Base-by-base conservation (phyloP, 192 early-diverging fungal species). In the Entomortierella beljakovae region DNA sequence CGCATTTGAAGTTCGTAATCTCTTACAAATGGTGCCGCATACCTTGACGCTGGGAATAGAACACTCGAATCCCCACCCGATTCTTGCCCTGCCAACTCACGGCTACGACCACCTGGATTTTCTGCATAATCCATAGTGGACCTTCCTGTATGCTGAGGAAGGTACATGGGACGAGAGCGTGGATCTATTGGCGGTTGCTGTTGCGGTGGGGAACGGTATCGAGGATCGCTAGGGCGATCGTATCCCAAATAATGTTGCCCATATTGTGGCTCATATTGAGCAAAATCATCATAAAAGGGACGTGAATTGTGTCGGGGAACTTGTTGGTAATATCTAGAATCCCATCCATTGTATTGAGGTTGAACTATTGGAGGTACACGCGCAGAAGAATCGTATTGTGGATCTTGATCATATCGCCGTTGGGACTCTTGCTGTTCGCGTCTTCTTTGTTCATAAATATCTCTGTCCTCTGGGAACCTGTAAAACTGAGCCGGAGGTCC, bases 1-100 rank as follows among this genome's bases (percentile, higher is more conserved):
- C 75, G 34, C 25, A 65, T 61, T 31, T 70, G 75, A 33, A 68
- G 43, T 38, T 79, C 75, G 35, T 79, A 79, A 25, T 79, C 75
- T 25, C 75, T 49, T 31, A 79, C n/a, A 43, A 70, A 79, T 1
- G 75, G 75, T 5, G 75, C 75, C 22, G 75, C 75, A 54, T 79
- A 79, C 10, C 75, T 61, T 1, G 75, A 79, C 18, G 68, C 75
- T 4, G 75, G 75, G 53, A 70, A 79, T 25, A 79, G 52, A 2
- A 4, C 61, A 6, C 25, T 48, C 29, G 20, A 49, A 33, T 46
- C 28, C 18, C 2, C 38, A 33, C 48, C 46, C 6, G 16, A 18
- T 7, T 51, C 43, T 29, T 6, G 16, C 16, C 54, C 22, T 33
- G 3, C 31, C 6, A 31, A 5, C 9, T 57, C 18, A 32, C 18